phyloP scores from a whole-genome alignment of 208 protist genomes.

The Tritrichomonas foetus region DNA sequence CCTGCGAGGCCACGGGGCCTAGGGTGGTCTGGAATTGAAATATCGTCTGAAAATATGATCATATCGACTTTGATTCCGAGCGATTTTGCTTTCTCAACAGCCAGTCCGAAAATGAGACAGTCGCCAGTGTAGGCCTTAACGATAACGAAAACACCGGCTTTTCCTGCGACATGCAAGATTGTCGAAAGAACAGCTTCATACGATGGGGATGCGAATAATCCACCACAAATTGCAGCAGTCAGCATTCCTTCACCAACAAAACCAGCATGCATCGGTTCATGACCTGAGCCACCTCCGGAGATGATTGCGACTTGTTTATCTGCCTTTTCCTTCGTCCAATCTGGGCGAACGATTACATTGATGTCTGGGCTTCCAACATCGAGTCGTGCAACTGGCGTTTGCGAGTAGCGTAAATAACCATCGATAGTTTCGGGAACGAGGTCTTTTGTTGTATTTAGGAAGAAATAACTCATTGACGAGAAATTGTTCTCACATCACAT shows the following conservation, averaged over 20 bases:
- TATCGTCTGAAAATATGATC: neutral
- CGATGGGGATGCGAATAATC: constrained; percentile 74
- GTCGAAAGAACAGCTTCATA: constrained; percentile 65
- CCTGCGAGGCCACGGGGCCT: neutral
- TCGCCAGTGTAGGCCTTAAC: constrained; percentile 83
- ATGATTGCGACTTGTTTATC: constrained; percentile 20
- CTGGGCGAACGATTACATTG: neutral
- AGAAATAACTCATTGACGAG: neutral
- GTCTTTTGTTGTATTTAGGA: neutral
- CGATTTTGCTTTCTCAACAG: constrained; percentile 61
- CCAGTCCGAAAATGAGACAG: constrained; percentile 72
- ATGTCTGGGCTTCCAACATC: neutral
- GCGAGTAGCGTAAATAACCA: neutral
- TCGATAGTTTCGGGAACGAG: neutral
- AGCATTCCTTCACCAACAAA: constrained; percentile 75
- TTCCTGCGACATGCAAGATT: constrained; percentile 63
- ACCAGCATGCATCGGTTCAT: constrained; percentile 73
- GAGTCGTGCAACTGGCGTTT: neutral
- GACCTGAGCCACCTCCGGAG: constrained; percentile 71
- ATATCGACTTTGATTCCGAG: neutral
- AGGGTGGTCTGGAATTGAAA: neutral
- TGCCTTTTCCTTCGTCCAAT: neutral
- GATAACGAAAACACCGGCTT: constrained; percentile 67
- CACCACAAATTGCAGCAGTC: constrained; percentile 72
- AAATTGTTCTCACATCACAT: no score